phyloP scores from a whole-genome alignment of 2,329 filamentous ascomycete genomes.

The Diaporthe sp. region DNA sequence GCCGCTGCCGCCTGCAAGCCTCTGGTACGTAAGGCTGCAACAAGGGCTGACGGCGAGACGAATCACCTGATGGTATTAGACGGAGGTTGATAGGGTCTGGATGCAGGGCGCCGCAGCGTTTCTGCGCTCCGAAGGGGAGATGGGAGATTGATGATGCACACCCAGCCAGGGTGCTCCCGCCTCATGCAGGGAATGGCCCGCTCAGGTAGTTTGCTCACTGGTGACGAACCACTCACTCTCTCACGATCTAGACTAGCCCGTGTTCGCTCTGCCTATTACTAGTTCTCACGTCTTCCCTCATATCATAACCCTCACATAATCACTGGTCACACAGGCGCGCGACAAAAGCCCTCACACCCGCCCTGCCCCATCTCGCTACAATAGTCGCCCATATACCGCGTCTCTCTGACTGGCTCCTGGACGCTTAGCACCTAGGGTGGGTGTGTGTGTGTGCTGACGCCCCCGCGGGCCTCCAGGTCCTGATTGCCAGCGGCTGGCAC shows the following conservation, averaged over 20 bases:
- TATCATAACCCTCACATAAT: constrained; percentile 4
- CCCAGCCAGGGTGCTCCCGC: not conserved
- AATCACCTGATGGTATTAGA: constrained; percentile 15
- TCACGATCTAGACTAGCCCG: not conserved
- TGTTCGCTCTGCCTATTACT: not conserved
- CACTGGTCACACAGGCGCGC: constrained; percentile 27
- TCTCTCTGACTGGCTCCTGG: not conserved
- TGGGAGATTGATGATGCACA: not conserved
- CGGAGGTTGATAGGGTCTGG: not conserved
- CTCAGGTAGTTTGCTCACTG: not conserved
- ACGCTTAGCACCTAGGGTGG: not conserved
- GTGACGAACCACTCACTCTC: not conserved
- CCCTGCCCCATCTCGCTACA: not conserved
- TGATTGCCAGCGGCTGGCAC: constrained; percentile 16
- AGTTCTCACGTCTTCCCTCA: constrained; percentile 5
- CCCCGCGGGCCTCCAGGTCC: not conserved
- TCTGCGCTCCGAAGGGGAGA: not conserved
- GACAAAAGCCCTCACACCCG: not conserved
- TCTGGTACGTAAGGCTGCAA: constrained; percentile 27
- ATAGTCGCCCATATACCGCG: constrained; percentile 2
- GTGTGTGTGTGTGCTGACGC: constrained; percentile 7
- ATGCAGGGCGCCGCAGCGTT: constrained; percentile 12
- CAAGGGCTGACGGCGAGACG: constrained; percentile 5
- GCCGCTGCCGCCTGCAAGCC: not conserved
- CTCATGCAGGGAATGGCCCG: constrained; percentile 6